These are phyloP conservation scores for Leucosporidium creatinivorum DNA, from an alignment of 768 basidiomycete species.

Conservation along the genomic window DNA sequence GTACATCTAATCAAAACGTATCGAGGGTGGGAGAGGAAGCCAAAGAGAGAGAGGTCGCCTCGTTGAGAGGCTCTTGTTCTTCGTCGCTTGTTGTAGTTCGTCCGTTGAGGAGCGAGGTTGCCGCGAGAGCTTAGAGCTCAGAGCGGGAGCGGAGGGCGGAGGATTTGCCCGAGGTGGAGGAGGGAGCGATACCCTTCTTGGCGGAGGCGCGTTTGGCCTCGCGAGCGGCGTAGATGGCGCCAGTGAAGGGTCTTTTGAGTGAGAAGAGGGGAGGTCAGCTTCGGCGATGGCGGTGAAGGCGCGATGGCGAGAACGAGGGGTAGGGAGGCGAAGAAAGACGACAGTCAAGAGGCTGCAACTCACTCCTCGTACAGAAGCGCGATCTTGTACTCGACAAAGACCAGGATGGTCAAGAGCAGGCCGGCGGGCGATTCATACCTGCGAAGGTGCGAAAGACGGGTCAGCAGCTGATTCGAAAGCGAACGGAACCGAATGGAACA, in stretches of 20 bases:
- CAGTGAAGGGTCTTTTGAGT: slow-evolving; percentile 45
- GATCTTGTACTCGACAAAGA: slow-evolving; percentile 73
- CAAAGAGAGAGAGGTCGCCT: too few species aligned
- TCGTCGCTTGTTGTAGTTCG: too few species aligned
- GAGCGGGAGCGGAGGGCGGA: too few species aligned
- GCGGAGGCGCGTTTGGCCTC: slow-evolving; percentile 15
- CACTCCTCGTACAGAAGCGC: slow-evolving; percentile 88
- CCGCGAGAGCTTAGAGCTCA: too few species aligned
- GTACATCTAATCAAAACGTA: too few species aligned
- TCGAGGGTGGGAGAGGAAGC: too few species aligned
- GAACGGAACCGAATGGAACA: too few species aligned
- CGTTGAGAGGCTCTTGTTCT: too few species aligned
- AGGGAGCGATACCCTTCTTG: neutral
- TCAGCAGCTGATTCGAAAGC: neutral
- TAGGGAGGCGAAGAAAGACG: neutral
- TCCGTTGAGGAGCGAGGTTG: too few species aligned
- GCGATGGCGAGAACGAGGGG: too few species aligned
- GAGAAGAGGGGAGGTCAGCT: neutral
- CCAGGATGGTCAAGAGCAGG: slow-evolving; percentile 66
- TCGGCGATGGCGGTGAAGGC: neutral
- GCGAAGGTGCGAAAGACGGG: neutral
- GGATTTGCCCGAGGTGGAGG: too few species aligned
- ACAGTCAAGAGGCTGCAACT: slow-evolving; percentile 39
- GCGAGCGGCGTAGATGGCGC: slow-evolving; percentile 45
- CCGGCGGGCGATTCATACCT: slow-evolving; percentile 86